These are phyloP conservation scores for Colletotrichum limetticola DNA, from an alignment of 2,329 filamentous ascomycete species.

Conservation along the genomic window DNA sequence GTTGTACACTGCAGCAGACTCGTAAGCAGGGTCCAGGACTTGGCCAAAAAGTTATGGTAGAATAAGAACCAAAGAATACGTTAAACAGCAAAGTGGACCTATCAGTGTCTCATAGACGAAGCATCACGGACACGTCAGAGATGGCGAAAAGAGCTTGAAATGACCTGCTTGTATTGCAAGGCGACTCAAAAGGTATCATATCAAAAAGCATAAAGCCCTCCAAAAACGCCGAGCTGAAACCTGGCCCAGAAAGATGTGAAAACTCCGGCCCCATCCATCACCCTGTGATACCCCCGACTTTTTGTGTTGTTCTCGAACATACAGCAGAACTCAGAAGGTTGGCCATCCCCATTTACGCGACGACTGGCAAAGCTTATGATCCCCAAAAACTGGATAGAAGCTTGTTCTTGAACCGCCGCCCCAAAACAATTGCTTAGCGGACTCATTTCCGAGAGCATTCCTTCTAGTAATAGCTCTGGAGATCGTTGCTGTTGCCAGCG, in stretches of 20 bases:
- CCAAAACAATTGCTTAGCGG: background rate
- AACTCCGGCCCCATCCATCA: background rate
- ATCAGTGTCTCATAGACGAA: no score
- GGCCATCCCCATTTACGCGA: no score
- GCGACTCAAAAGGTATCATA: conserved; percentile 27
- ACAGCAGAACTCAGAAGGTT: no score
- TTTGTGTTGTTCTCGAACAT: background rate
- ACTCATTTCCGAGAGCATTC: background rate
- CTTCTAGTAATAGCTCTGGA: conserved; percentile 54
- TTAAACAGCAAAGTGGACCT: background rate
- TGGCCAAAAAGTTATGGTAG: background rate
- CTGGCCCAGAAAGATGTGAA: background rate
- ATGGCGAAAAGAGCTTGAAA: background rate
- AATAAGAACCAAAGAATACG: background rate
- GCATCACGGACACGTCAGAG: background rate
- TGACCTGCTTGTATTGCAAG: conserved; percentile 12
- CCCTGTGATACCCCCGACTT: background rate
- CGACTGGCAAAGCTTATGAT: background rate
- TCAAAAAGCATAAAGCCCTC: conserved; percentile 17
- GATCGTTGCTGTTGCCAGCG: conserved; percentile 43
- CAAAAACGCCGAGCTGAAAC: conserved; percentile 27
- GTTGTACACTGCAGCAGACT: background rate
- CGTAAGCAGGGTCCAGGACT: background rate
- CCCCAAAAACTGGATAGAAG: background rate
- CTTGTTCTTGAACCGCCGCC: background rate